Evolutionary conservation across 2,329 filamentous ascomycete genomes (phyloP).

Genomic region (Xylaria sp.): DNA sequence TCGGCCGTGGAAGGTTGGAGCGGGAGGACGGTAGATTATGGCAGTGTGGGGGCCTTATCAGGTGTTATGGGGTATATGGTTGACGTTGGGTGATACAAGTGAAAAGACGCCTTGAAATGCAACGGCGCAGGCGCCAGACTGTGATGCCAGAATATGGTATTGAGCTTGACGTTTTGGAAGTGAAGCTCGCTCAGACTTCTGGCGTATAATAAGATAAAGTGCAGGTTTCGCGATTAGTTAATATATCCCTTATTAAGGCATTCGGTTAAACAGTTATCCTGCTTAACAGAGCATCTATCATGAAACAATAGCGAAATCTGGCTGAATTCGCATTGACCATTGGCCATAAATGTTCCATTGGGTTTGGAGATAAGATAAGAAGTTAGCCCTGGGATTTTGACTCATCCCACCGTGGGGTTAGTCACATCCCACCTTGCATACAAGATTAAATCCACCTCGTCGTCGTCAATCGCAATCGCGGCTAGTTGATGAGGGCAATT

Average conservation of each 20-base stretch:
- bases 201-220: background rate
- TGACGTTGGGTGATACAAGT: background rate
- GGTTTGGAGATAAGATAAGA: background rate
- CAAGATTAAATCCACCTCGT: background rate
- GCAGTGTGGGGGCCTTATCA: background rate
- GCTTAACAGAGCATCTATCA: background rate
- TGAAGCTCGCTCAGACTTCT: background rate
- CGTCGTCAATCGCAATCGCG: too few relatives aligned
- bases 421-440: background rate
- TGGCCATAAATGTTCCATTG: background rate
- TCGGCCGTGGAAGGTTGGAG: too few relatives aligned
- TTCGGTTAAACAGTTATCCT: background rate
- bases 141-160: background rate
- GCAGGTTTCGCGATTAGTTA: background rate
- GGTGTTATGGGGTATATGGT: background rate
- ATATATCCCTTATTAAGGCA: background rate
- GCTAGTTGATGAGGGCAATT: background rate
- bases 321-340: background rate
- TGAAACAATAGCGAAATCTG: background rate
- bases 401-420: background rate
- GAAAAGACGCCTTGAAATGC: background rate
- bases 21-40: background rate
- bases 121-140: background rate
- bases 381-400: background rate
- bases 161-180: background rate